Evolutionary conservation across 495 filamentous ascomycete genomes (phyloP).

Genomic region (Neurospora tetrasperma): DNA sequence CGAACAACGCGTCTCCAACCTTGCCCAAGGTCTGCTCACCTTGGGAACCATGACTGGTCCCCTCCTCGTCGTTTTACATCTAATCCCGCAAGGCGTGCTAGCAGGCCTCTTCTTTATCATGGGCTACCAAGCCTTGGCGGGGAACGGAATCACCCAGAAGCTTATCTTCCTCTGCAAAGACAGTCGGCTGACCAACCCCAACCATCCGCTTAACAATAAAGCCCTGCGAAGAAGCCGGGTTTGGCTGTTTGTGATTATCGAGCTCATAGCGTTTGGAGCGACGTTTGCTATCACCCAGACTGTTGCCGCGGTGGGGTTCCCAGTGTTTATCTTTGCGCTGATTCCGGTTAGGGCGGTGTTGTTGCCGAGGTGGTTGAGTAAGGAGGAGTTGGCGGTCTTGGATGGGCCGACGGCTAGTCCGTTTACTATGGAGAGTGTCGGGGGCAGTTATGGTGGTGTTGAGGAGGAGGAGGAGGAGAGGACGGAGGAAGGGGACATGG

Average conservation of each 20-base stretch:
- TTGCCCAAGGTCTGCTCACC: conserved; percentile 72
- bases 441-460: conserved; percentile 49
- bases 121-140: conserved; percentile 72
- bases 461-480: background rate
- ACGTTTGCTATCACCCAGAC: conserved; percentile 96
- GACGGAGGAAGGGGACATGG: background rate
- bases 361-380: conserved; percentile 59
- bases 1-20: conserved; percentile 82
- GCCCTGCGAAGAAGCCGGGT: conserved; percentile 52
- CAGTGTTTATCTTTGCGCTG: conserved; percentile 70
- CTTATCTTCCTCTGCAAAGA: conserved; percentile 68
- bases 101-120: conserved; percentile 93
- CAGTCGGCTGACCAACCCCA: conserved; percentile 46
- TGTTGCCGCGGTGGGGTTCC: conserved; percentile 88
- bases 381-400: conserved; percentile 57
- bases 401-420: conserved; percentile 75
- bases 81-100: conserved; percentile 81
- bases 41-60: conserved; percentile 85
- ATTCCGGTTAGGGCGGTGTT: conserved; percentile 68
- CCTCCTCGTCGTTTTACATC: conserved; percentile 67
- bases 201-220: conserved; percentile 51
- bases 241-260: conserved; percentile 68
- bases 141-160: conserved; percentile 77
- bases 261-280: conserved; percentile 69
- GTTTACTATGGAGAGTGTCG: conserved; percentile 79